These are phyloP conservation scores for Salix purpurea DNA, from an alignment of 345 rosid species.

Conservation along the genomic window DNA sequence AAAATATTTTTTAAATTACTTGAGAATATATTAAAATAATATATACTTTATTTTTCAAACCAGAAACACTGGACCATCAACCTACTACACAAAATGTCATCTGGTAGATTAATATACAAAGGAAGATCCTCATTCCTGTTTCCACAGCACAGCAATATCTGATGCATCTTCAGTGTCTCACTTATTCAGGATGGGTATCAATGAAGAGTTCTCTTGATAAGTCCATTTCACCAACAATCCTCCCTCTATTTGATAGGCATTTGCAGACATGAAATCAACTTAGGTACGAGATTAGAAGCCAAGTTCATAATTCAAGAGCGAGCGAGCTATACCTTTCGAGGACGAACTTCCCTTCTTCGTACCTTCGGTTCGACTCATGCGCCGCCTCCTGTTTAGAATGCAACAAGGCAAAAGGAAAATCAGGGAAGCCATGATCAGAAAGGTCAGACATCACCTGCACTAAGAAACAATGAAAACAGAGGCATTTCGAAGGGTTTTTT, in stretches of 20 bases:
- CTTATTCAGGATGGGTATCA: constrained; percentile 55
- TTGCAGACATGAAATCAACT: neutral
- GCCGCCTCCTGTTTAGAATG: constrained; percentile 53
- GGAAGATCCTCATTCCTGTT: too few species aligned
- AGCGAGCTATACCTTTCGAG: constrained; percentile 61
- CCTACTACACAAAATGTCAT: too few species aligned
- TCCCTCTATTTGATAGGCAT: constrained; percentile 38
- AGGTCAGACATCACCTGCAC: too few species aligned
- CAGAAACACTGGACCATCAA: too few species aligned
- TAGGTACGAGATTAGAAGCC: neutral
- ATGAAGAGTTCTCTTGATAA: constrained; percentile 53
- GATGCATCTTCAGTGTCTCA: constrained; percentile 48
- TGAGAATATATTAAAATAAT: too few species aligned
- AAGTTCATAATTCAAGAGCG: constrained; percentile 6
- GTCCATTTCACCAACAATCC: constrained; percentile 76
- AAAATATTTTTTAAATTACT: too few species aligned
- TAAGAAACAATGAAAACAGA: too few species aligned
- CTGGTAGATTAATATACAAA: too few species aligned
- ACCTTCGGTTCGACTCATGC: constrained; percentile 65
- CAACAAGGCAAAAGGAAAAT: neutral
- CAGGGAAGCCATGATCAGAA: neutral
- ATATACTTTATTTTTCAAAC: too few species aligned
- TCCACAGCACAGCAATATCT: neutral
- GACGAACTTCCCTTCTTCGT: constrained; percentile 78
- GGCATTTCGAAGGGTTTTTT: neutral